Evolutionary conservation across 1,284 basidiomycete genomes (phyloP).

Genomic region (Porogramme epimiltina): DNA sequence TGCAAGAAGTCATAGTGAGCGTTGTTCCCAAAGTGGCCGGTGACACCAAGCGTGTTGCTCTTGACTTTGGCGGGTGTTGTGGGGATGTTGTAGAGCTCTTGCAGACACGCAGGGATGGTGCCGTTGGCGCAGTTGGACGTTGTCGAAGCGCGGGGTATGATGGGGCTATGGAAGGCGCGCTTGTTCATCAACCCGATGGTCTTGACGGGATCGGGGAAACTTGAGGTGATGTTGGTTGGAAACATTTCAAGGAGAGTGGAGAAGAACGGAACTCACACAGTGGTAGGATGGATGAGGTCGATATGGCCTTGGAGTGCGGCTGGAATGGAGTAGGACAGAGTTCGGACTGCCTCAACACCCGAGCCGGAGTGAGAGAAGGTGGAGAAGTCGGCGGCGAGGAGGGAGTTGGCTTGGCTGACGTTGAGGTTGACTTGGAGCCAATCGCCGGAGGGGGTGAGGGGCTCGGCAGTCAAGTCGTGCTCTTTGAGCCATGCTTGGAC

Average conservation of each 20-base stretch:
- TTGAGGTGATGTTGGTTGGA: background rate
- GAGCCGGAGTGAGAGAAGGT: conserved; percentile 38
- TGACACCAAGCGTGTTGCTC: conserved; percentile 53
- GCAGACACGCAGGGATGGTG: conserved; percentile 56
- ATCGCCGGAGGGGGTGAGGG: conserved; percentile 39
- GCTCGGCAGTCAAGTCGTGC: conserved; percentile 35
- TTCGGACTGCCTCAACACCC: conserved; percentile 35
- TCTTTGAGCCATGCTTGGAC: conserved; percentile 41
- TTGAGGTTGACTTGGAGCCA: conserved; percentile 41
- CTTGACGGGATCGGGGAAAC: conserved; percentile 13
- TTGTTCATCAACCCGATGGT: background rate
- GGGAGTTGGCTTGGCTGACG: conserved; percentile 38
- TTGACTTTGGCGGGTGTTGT: conserved; percentile 46
- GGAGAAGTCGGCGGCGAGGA: conserved; percentile 41
- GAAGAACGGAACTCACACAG: conserved; percentile 22
- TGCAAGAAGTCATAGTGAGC: conserved; percentile 51
- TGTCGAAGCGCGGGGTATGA: conserved; percentile 10
- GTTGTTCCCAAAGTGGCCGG: conserved; percentile 55
- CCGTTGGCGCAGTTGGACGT: conserved; percentile 36
- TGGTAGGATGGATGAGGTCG: conserved; percentile 43
- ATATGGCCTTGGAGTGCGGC: conserved; percentile 36
- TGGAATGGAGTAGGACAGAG: conserved; percentile 45
- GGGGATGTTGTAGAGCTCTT: conserved; percentile 49
- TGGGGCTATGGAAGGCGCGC: background rate
- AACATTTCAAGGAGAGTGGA: background rate